Conservation (phyloP, 2,329 filamentous ascomycete genomes). For the Hirsutella minnesotensis region DNA sequence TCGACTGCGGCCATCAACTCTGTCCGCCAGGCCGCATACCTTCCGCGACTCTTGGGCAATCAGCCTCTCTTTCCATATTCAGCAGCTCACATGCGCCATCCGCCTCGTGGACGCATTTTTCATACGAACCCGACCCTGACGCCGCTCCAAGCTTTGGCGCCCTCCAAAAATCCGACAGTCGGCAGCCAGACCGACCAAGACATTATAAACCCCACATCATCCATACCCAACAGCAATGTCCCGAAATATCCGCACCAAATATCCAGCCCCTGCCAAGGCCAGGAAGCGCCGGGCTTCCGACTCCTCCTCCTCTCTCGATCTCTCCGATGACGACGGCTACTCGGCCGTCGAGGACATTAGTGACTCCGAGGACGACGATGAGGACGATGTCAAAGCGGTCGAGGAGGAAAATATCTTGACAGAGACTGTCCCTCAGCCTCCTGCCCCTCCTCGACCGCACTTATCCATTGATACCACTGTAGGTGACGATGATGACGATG, state of each 20-base stretch:
- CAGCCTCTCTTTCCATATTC: too few relatives aligned
- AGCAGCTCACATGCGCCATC: too few relatives aligned
- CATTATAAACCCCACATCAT: not conserved
- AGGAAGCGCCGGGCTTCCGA: constrained; percentile 37
- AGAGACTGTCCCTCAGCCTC: constrained; percentile 25
- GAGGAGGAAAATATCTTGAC: constrained; percentile 65
- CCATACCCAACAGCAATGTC: constrained; percentile 26
- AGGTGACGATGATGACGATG: not conserved
- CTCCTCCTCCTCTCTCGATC: constrained; percentile 41
- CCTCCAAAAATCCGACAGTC: not conserved
- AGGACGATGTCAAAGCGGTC: constrained; percentile 63
- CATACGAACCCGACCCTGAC: too few relatives aligned
- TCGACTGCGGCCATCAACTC: not conserved
- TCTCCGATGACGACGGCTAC: constrained; percentile 63
- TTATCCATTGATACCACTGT: constrained; percentile 3
- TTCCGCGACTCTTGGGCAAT: too few relatives aligned
- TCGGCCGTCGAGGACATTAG: constrained; percentile 69
- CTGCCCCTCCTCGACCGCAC: constrained; percentile 39
- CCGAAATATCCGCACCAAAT: constrained; percentile 40
- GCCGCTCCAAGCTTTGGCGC: not conserved
- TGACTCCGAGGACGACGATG: constrained; percentile 66
- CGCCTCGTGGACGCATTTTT: too few relatives aligned
- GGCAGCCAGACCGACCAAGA: not conserved
- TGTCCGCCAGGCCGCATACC: not conserved
- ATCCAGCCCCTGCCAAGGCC: constrained; percentile 29